Conservation (phyloP, 1,284 basidiomycete genomes). For the Cryptococcus sp. region DNA sequence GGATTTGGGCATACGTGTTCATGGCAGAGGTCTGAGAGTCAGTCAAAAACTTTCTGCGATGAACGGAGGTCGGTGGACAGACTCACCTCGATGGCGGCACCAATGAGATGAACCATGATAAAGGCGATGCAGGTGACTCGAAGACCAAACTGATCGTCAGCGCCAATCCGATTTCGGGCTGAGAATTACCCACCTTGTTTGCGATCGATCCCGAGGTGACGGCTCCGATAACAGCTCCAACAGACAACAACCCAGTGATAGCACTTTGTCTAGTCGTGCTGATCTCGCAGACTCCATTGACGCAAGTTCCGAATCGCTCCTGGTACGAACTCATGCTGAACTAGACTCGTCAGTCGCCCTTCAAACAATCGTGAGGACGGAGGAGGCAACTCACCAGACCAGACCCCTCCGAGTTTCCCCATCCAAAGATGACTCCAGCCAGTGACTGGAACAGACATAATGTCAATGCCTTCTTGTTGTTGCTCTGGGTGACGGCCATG, state of each 20-base stretch:
- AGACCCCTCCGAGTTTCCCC: constrained; percentile 35
- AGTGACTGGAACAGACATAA: constrained; percentile 40
- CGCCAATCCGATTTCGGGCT: background rate
- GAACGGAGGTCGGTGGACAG: background rate
- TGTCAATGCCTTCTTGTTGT: constrained; percentile 28
- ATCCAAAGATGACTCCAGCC: constrained; percentile 38
- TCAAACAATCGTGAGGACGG: background rate
- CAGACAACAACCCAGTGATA: constrained; percentile 43
- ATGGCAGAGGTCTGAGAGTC: constrained; percentile 30
- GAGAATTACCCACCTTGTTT: constrained; percentile 16
- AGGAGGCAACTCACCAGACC: constrained; percentile 3
- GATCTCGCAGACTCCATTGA: constrained; percentile 22
- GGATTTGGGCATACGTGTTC: constrained; percentile 39
- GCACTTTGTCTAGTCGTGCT: constrained; percentile 36
- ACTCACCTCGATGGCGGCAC: constrained; percentile 46
- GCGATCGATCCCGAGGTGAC: constrained; percentile 38
- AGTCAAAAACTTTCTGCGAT: background rate
- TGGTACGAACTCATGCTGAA: constrained; percentile 31
- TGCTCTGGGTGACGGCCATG: constrained; percentile 3
- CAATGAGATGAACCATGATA: constrained; percentile 44
- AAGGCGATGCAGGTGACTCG: constrained; percentile 42
- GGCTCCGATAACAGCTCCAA: constrained; percentile 44
- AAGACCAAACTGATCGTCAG: constrained; percentile 33
- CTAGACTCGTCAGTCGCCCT: constrained; percentile 10
- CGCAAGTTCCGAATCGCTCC: constrained; percentile 26